These are phyloP conservation scores for Vigna hirtella DNA, from an alignment of 306 rosid genomes.

Conservation along the genomic window DNA sequence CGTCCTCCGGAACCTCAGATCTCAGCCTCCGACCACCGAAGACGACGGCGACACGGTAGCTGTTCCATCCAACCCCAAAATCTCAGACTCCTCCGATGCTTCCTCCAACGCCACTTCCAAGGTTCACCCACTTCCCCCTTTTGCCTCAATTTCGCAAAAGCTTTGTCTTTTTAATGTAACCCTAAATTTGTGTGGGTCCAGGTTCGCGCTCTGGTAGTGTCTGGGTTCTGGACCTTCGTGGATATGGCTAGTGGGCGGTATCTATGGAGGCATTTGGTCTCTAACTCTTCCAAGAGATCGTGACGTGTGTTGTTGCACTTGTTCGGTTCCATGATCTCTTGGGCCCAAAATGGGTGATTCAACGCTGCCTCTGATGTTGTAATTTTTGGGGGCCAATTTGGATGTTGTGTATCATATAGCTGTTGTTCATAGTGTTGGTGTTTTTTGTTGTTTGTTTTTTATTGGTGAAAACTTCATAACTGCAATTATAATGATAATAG, in stretches of 20 bases:
- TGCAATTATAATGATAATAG: slow-evolving; percentile 23
- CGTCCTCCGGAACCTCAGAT: slow-evolving; percentile 80
- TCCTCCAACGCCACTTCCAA: slow-evolving; percentile 41
- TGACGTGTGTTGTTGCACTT: slow-evolving; percentile 43
- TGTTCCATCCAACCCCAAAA: slow-evolving; percentile 39
- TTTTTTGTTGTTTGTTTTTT: slow-evolving; percentile 28
- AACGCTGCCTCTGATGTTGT: slow-evolving; percentile 40
- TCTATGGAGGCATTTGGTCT: slow-evolving; percentile 83
- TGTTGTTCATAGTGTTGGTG: slow-evolving; percentile 50
- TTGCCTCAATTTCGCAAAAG: slow-evolving; percentile 30
- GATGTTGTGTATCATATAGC: slow-evolving; percentile 39
- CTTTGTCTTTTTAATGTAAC: neutral
- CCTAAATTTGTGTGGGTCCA: slow-evolving; percentile 45
- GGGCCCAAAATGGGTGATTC: slow-evolving; percentile 19
- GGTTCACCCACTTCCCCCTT: slow-evolving; percentile 47
- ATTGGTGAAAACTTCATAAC: slow-evolving; percentile 12
- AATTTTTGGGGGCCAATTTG: slow-evolving; percentile 39
- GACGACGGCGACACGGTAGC: slow-evolving; percentile 13
- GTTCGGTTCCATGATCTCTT: slow-evolving; percentile 15
- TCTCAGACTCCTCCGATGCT: slow-evolving; percentile 51
- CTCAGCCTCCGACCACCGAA: slow-evolving; percentile 50
- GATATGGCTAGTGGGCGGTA: slow-evolving; percentile 98
- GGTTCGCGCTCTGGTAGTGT: slow-evolving; percentile 64
- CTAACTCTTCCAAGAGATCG: slow-evolving; percentile 57
- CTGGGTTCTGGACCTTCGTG: slow-evolving; percentile 85